Evolutionary conservation across 2,329 filamentous ascomycete genomes (phyloP).

Genomic region (Ambrosiella beaveri): DNA sequence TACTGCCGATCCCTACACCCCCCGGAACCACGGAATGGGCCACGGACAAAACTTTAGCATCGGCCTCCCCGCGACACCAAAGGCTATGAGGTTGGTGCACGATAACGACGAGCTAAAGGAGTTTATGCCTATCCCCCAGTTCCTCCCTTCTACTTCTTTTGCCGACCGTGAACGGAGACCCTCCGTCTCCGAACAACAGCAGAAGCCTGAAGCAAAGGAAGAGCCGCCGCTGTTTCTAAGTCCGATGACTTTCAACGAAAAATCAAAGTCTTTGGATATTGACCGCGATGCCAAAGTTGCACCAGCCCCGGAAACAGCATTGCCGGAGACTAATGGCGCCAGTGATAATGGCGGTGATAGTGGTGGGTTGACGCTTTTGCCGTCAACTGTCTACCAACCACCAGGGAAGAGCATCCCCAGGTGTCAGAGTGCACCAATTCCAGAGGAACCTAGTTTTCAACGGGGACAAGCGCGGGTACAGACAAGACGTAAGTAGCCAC

Average conservation of each 20-base stretch:
- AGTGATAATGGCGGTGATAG: constrained; percentile 5
- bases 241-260: neutral
- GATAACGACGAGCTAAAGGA: constrained; percentile 25
- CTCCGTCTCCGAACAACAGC: neutral
- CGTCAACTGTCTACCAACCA: constrained; percentile 43
- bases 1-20: constrained; percentile 43
- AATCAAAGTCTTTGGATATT: neutral
- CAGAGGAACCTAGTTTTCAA: constrained; percentile 19
- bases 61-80: constrained; percentile 77
- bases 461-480: neutral
- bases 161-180: neutral
- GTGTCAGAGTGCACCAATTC: constrained; percentile 43
- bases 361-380: constrained; percentile 29
- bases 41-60: constrained; percentile 33
- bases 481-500: neutral
- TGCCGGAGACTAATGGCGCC: constrained; percentile 29
- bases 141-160: neutral
- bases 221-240: neutral
- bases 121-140: neutral
- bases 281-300: constrained; percentile 13
- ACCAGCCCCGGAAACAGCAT: constrained; percentile 34
- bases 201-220: neutral
- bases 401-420: constrained; percentile 35
- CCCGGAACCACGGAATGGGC: constrained; percentile 26
- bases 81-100: constrained; percentile 74